Conservation (phyloP, 192 early-diverging fungal genomes). For the Backusella tuberculispora region DNA sequence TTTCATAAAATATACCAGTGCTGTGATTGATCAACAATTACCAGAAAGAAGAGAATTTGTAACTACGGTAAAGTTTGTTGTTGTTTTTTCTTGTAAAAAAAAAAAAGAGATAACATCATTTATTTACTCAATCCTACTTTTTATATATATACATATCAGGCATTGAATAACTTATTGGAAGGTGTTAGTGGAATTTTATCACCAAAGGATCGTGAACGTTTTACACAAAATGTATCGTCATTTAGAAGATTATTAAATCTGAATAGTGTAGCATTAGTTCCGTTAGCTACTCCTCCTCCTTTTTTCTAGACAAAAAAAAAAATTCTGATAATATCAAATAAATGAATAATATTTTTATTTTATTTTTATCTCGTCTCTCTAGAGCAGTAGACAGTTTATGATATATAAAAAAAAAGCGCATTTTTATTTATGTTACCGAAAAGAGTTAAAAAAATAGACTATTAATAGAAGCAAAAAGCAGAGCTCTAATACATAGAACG, state of each 20-base stretch:
- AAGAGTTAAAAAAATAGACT: neutral
- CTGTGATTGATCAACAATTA: conserved; percentile 58
- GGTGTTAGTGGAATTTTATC: conserved; percentile 56
- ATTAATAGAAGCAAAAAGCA: conserved; percentile 9
- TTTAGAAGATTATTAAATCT: conserved; percentile 52
- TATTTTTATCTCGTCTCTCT: neutral
- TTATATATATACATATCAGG: conserved; percentile 38
- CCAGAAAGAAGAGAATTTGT: conserved; percentile 47
- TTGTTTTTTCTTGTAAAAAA: neutral
- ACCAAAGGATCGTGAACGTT: conserved; percentile 63
- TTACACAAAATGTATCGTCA: conserved; percentile 64
- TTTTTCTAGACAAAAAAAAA: conserved; percentile 6
- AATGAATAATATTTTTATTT: neutral
- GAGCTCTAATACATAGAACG: neutral
- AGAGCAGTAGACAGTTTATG: neutral
- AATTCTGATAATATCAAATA: conserved; percentile 8
- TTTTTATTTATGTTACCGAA: neutral
- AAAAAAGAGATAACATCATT: neutral
- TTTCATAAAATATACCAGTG: conserved; percentile 57
- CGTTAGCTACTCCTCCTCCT: conserved; percentile 29
- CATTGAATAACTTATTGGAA: conserved; percentile 61
- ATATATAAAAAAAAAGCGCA: neutral
- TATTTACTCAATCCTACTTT: neutral
- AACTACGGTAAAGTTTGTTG: conserved; percentile 31
- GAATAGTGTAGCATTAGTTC: conserved; percentile 39